Evolutionary conservation across 129 eudicot species (phyloP), one percentile per base, ranked within the genome.

Genomic region (Flaveria robusta): DNA sequence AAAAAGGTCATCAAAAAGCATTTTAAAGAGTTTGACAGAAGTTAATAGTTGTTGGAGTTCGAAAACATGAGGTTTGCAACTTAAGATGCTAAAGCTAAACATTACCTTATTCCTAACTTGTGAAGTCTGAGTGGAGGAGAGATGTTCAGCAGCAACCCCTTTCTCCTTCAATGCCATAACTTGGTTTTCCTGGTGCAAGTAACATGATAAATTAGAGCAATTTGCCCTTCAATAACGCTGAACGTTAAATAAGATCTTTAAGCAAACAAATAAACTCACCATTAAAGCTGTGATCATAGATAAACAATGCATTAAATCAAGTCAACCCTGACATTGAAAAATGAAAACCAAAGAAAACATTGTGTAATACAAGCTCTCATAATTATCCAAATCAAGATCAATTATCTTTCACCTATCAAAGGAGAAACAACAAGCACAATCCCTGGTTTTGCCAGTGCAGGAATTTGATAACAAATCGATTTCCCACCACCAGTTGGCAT

Each of bases 401-500:
- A 62, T 15, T 46, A 60, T 41, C 69, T 62, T 76, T 84, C 86
- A 94, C 98, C 98, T 88, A 94, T 94, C 71, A 91, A 85, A 50
- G 98, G 98, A 83, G 93, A 85, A 81, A 91, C 98, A 75, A 94
- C 97, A 34, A 94, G 98, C 86, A 94, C 98, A 54, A 91, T 84
- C 69, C 98, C 98, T 2, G 75, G 83, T 83, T 91, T 91, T 20
- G 89, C 87, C 43, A 94, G 58, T 1, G 97, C 97, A n/a, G 98
- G 98, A 47, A 94, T 89, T 83, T 94, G 98, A 77, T 88, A 94
- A 77, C 98, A 94, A 82, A 94, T 87, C 7, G 98, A 94, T 89
- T 94, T 94, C 75, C 98, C 98, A 19, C 98, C 97, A 77, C 98
- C 97, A 37, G 93, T 94, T 51, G 98, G 97, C 98, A 94, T 94